Conservation (phyloP, 164 flowering plant species). For the Stephania cephalantha region DNA sequence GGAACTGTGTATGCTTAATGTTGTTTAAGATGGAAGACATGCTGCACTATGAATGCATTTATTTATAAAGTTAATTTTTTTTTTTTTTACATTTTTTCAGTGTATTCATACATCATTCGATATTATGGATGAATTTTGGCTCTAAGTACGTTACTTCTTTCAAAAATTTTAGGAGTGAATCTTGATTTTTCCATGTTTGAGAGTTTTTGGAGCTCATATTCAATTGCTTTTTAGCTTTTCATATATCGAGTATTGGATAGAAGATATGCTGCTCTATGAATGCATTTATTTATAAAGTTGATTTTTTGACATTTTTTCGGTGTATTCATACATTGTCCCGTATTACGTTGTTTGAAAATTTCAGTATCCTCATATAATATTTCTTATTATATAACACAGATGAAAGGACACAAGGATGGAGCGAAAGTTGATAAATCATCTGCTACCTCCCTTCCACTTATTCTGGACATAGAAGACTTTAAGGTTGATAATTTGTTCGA, state of each 20-base stretch:
- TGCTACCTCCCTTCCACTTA: constrained; percentile 58
- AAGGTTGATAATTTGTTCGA: constrained; percentile 45
- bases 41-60: not conserved
- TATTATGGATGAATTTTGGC: not conserved
- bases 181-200: too few species aligned
- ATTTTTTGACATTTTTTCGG: not conserved
- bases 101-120: not conserved
- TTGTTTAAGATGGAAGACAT: not conserved
- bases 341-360: not conserved
- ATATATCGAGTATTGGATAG: too few species aligned
- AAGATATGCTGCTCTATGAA: not conserved
- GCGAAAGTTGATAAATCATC: constrained; percentile 31
- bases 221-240: too few species aligned
- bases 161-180: too few species aligned
- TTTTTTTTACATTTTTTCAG: not conserved
- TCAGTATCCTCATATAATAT: not conserved
- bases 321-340: not conserved
- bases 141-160: too few species aligned
- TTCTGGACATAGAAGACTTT: constrained; percentile 82
- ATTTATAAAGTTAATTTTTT: not conserved
- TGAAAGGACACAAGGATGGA: constrained; percentile 66
- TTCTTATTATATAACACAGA: constrained; percentile 26
- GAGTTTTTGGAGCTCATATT: too few species aligned
- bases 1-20: not conserved
- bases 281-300: not conserved